phyloP scores from a whole-genome alignment of 1,284 basidiomycete species.

The Blastosporella zonata region DNA sequence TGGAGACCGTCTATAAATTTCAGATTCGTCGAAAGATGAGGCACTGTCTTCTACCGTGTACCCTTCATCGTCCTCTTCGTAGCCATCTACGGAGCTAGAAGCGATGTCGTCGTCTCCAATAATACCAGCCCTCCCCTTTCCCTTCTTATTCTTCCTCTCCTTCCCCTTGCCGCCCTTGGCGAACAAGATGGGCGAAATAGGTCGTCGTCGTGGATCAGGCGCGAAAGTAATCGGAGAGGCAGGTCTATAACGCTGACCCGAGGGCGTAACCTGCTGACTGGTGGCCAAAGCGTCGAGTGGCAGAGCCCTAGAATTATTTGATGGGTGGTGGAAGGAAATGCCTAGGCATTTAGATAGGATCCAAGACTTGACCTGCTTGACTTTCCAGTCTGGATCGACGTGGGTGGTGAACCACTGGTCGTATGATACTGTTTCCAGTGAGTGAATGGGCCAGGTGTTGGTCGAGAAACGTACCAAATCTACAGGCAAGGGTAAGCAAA shows the following conservation, averaged over 20 bases:
- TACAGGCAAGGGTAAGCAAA: conserved; percentile 41
- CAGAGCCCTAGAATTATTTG: conserved; percentile 10
- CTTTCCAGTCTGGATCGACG: conserved; percentile 53
- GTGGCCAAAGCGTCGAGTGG: conserved; percentile 6
- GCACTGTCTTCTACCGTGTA: conserved; percentile 21
- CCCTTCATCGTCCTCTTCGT: conserved; percentile 35
- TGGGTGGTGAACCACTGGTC: conserved; percentile 74
- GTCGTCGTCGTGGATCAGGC: conserved; percentile 38
- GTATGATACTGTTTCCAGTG: conserved; percentile 46
- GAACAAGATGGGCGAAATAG: conserved; percentile 61
- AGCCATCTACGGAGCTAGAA: conserved; percentile 19
- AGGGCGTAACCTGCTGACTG: background rate
- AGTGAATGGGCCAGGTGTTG: background rate
- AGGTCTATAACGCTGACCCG: conserved; percentile 15
- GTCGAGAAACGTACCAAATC: conserved; percentile 43
- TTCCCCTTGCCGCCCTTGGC: conserved; percentile 30
- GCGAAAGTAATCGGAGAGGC: conserved; percentile 38
- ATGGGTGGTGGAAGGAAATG: conserved; percentile 24
- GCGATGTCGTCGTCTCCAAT: conserved; percentile 7
- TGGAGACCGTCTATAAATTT: background rate
- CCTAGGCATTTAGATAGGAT: conserved; percentile 53
- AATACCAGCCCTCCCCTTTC: conserved; percentile 18
- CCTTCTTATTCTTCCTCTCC: conserved; percentile 3
- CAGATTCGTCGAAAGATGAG: conserved; percentile 14
- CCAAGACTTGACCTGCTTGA: conserved; percentile 59